These are phyloP conservation scores for Cyamopsis tetragonoloba DNA, from an alignment of 306 rosid species.

Conservation along the genomic window DNA sequence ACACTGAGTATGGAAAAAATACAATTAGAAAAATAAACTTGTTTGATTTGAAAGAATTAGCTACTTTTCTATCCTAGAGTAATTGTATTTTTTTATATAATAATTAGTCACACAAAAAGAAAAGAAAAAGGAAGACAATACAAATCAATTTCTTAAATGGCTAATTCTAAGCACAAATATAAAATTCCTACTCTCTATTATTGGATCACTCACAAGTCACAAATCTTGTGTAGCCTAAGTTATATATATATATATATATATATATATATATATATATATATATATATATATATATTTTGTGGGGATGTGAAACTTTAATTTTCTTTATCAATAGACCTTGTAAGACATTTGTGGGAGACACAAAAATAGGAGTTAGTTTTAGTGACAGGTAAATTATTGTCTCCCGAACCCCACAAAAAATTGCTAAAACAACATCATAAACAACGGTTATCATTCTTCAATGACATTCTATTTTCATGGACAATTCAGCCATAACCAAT, in stretches of 20 bases:
- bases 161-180: not conserved
- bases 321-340: not conserved
- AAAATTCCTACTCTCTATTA: not conserved
- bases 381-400: not conserved
- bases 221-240: not conserved
- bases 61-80: too few species aligned
- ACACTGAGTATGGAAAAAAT: too few species aligned
- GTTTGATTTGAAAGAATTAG: too few species aligned
- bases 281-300: too few species aligned
- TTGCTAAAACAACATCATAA: not conserved
- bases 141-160: not conserved
- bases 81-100: too few species aligned
- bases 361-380: not conserved
- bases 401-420: conserved; percentile 2
- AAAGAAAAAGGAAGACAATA: not conserved
- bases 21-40: too few species aligned
- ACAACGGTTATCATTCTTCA: not conserved
- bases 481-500: not conserved
- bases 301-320: not conserved
- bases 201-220: not conserved
- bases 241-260: too few species aligned
- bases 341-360: not conserved
- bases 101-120: not conserved
- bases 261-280: too few species aligned
- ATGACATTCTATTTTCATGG: conserved; percentile 2